Evolutionary conservation across 108 stramenopile genomes (phyloP).

Genomic region (Mediolabrus comicus): DNA sequence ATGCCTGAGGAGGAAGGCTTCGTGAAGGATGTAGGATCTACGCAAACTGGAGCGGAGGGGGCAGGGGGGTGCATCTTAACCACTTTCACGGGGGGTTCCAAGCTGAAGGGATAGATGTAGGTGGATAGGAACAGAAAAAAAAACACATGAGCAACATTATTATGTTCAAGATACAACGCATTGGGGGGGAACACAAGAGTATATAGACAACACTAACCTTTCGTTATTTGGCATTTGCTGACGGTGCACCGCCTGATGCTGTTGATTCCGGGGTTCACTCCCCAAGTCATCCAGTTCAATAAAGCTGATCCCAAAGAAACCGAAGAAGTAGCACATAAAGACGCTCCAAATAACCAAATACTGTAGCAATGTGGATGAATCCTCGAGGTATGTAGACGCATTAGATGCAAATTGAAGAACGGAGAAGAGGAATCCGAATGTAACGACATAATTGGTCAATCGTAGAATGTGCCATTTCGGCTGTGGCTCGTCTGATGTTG

Average conservation of each 20-base stretch:
- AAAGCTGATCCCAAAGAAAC: conserved; percentile 95
- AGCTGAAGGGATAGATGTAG: conserved; percentile 1
- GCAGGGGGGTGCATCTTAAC: conserved; percentile 69
- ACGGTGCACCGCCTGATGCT: conserved; percentile 1
- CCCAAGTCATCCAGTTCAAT: conserved; percentile 62
- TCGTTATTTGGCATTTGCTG: neutral
- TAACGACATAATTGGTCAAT: conserved; percentile 60
- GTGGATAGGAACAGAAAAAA: neutral
- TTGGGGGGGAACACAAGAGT: neutral
- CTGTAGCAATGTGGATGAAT: conserved; percentile 54
- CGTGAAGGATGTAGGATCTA: conserved; percentile 61
- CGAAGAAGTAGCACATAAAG: conserved; percentile 92
- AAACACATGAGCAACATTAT: neutral
- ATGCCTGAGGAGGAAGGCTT: conserved; percentile 5
- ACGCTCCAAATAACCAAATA: conserved; percentile 77
- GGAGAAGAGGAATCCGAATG: conserved; percentile 53
- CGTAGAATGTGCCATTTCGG: conserved; percentile 84
- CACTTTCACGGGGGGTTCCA: conserved; percentile 34
- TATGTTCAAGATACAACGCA: too few relatives aligned
- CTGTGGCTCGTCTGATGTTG: conserved; percentile 40
- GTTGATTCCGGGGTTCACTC: conserved; percentile 32
- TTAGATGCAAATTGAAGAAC: conserved; percentile 65
- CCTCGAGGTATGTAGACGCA: conserved; percentile 62
- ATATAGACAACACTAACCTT: conserved; percentile 20
- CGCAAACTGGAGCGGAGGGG: conserved; percentile 70